Base-by-base conservation (phyloP, 352 stramenopile genomes). In the Thraustochytrium sp. region DNA sequence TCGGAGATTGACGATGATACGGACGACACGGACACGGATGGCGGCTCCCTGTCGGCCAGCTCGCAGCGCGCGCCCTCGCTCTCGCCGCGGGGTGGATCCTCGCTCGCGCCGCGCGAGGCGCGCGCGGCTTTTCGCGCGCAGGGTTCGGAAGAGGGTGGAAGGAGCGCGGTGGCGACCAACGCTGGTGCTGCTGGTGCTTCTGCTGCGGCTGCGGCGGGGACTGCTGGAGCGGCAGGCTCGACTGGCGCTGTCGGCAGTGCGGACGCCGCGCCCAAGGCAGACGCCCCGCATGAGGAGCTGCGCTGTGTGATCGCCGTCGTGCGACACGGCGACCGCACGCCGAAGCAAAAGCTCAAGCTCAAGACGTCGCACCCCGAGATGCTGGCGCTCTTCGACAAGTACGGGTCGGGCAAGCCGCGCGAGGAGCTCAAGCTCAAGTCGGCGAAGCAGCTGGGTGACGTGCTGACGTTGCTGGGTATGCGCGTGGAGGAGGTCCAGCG, bases 271-370 rank as follows among this genome's bases (percentile, higher is more conserved):
- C 16, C 26, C 26, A 54, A 86, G 26, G 78, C 65, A 48, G 91
- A 94, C 54, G 90, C 91, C 40, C 59, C 59, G 68, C 91, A 96
- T 74, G 95, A 99, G 87, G 96, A 99, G 86, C 88, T 99, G 37
- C 93, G 97, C 36, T 99, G 96, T 85, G 97, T 99, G 23, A 98
- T 99, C 86, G 96, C 96, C 8, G 93, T 99, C 48, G 92, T 98
- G 56, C 92, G 97, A 38, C 97, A 99, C 86, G 97, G 97, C 11
- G 97, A 99, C 88, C 90, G 97, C 55, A 99, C 97, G 9, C 97
- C 97, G 0, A 99, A 99, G 89, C 97, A 99, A 87, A 99, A 99
- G 85, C 90, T 98, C 36, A 98, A 98, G 87, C 97, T 96, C 4
- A 88, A 94, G 55, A 85, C 90, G 9, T 16, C n/a, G 2, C 29